These are phyloP conservation scores for Tuctoria greenei DNA, from an alignment of 176 grass and related monocot species.

Conservation along the genomic window DNA sequence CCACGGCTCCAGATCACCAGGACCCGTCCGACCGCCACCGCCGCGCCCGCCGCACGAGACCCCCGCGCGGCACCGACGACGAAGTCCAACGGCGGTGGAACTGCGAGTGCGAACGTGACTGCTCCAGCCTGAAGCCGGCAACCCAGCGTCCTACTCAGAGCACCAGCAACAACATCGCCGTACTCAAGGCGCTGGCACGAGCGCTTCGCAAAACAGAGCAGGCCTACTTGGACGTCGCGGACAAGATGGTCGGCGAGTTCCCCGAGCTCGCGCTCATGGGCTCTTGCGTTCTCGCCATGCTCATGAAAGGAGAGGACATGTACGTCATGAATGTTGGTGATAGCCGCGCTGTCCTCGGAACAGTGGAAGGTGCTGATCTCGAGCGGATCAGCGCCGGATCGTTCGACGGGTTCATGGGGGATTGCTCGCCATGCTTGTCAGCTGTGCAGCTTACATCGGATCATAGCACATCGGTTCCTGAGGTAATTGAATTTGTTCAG, in stretches of 20 bases:
- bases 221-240: constrained; percentile 68
- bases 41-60: constrained; percentile 21
- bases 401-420: constrained; percentile 46
- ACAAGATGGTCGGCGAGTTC: constrained; percentile 70
- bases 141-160: constrained; percentile 4
- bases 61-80: constrained; percentile 24
- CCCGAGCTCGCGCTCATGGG: constrained; percentile 95
- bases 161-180: constrained; percentile 54
- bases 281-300: constrained; percentile 80
- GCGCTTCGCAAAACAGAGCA: constrained; percentile 78
- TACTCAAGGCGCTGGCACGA: constrained; percentile 72
- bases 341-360: constrained; percentile 82
- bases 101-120: constrained; percentile 50
- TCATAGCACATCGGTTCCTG: constrained; percentile 71
- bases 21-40: constrained; percentile 29
- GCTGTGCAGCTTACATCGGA: constrained; percentile 86
- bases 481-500: constrained; percentile 41
- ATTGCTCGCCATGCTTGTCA: constrained; percentile 49
- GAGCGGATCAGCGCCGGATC: constrained; percentile 60
- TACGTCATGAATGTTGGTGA: constrained; percentile 98
- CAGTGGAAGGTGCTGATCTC: constrained; percentile 49
- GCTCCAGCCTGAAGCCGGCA: constrained; percentile 45
- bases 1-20: constrained; percentile 23
- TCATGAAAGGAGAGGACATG: constrained; percentile 90
- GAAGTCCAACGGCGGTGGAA: constrained; percentile 39